Conservation (phyloP, 169 alveolate genomes). For the Plasmodium reichenowi region DNA sequence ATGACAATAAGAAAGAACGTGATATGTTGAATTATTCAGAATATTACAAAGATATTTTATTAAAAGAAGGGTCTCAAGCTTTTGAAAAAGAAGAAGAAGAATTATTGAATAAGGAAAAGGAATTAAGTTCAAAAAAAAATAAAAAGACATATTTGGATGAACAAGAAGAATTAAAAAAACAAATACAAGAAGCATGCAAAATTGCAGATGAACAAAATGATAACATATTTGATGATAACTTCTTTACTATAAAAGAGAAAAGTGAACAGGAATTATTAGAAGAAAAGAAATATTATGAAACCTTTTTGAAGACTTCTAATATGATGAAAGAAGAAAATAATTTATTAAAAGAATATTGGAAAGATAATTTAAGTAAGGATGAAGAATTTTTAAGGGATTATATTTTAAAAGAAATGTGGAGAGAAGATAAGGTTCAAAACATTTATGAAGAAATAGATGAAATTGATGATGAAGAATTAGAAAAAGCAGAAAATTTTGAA, state of each 20-base stretch:
- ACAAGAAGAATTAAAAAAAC: slow-evolving; percentile 81
- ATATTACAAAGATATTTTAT: slow-evolving; percentile 79
- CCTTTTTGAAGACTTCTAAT: slow-evolving; percentile 38
- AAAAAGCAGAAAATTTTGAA: slow-evolving; percentile 83
- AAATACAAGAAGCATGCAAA: slow-evolving; percentile 79
- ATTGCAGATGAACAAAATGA: slow-evolving; percentile 63
- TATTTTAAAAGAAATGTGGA: slow-evolving; percentile 85
- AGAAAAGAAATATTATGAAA: slow-evolving; percentile 52
- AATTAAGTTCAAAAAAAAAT: neutral
- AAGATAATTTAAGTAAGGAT: slow-evolving; percentile 79
- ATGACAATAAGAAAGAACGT: neutral
- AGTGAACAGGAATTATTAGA: slow-evolving; percentile 61
- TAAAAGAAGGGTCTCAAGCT: slow-evolving; percentile 84
- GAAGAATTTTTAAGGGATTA: slow-evolving; percentile 87
- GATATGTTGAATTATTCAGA: slow-evolving; percentile 76
- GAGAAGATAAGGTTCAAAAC: slow-evolving; percentile 81
- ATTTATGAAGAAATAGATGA: slow-evolving; percentile 77
- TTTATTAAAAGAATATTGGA: slow-evolving; percentile 73
- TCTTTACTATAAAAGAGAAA: slow-evolving; percentile 75
- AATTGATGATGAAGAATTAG: slow-evolving; percentile 82
- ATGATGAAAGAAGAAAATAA: slow-evolving; percentile 57
- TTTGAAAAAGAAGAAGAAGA: slow-evolving; percentile 79
- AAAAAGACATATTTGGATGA: slow-evolving; percentile 77
- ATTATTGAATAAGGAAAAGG: slow-evolving; percentile 37
- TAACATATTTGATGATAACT: slow-evolving; percentile 72